A percentile compares a stretch with the other conserved stretches of the same genome.
Conservation (phyloP, 2,329 filamentous ascomycete species). For the Cercospora zeae-maydis region DNA sequence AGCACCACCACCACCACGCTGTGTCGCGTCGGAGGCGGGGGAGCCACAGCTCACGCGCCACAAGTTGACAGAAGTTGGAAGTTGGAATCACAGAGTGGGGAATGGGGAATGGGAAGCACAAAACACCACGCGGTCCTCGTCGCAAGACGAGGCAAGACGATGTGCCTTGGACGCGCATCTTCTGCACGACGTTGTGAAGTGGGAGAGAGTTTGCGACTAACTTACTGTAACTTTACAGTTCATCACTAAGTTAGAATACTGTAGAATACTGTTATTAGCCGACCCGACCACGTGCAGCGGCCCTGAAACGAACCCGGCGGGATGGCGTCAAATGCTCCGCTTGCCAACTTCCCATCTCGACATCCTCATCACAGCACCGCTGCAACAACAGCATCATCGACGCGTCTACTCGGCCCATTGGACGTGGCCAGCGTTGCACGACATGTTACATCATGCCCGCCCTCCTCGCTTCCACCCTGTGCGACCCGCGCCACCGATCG, state of each 20-base stretch:
- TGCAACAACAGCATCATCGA: not conserved
- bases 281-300: conserved; percentile 6
- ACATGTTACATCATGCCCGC: conserved; percentile 1
- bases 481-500: not conserved
- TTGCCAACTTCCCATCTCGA: not conserved
- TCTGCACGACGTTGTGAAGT: conserved; percentile 12
- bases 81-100: no score
- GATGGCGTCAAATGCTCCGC: conserved; percentile 13
- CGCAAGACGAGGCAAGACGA: no score
- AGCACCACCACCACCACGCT: not conserved
- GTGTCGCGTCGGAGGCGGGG: not conserved
- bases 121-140: no score
- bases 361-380: not conserved
- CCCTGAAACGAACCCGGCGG: no score
- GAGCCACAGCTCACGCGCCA: not conserved
- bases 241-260: no score
- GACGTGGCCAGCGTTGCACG: not conserved
- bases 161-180: not conserved
- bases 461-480: conserved; percentile 1
- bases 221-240: no score
- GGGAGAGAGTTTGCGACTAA: conserved; percentile 11
- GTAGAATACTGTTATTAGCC: no score
- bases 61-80: not conserved
- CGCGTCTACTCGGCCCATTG: not conserved
- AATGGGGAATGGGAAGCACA: no score